Evolutionary conservation across 345 rosid species (phyloP), one percentile per base, ranked within the genome.

Genomic region (Melaleuca alternifolia): DNA sequence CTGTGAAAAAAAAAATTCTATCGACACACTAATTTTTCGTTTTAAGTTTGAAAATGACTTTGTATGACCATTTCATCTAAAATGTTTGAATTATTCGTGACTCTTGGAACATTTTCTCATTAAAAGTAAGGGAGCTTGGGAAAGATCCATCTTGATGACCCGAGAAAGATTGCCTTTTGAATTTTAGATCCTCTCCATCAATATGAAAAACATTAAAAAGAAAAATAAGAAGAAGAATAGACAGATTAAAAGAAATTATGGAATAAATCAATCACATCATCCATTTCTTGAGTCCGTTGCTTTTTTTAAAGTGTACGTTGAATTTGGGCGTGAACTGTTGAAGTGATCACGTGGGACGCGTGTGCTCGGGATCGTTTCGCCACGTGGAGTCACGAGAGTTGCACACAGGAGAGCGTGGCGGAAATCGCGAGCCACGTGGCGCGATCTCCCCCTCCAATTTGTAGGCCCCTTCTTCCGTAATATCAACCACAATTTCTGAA

Each of bases 301-400:
- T 41, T 41, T 41, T 41, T 41, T 41, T 41, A 2, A 41, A 41
- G 11, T 6, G 1, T 1, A n/a, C 18, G 16, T 18, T 10, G 23
- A 18, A 33, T 33, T 33, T 20, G 79, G 79, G 33, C 79, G 10
- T 18, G 0, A 2, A 30, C 48, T 16, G 15, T 37, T 1, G 48
- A 33, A 71, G 48, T 3, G 79, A 41, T 18, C 37, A 3, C 48
- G 6, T 14, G 79, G 79, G 13, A 37, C 48, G 20, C 11, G 79
- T 18, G 79, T 71, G 79, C 9, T 10, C 79, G 2, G 10, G 13
- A 10, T 3, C 11, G 51, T 11, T 20, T 21, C n/a, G 48, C 89
- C 94, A 50, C 86, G 95, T 91, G 95, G 91, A 91, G 85, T 82
- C 91, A 83, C n/a, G 87, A 81, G 84, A 16, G 77, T 52, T 84